Evolutionary conservation across 306 rosid genomes (phyloP), one percentile per base, ranked within the genome.

Genomic region (Vigna mungo): DNA sequence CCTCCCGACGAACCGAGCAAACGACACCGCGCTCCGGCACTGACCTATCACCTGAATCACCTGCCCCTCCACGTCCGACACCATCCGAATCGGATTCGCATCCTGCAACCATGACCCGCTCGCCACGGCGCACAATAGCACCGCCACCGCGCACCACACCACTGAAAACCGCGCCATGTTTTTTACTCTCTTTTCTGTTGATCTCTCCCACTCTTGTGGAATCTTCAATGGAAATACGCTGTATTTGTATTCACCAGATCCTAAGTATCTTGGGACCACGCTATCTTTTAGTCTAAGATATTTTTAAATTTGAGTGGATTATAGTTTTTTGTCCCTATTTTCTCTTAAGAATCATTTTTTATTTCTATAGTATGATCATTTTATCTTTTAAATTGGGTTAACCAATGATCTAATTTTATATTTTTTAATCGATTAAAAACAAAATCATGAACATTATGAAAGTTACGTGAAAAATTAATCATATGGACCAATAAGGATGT

Each of bases 1-100:
- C 85, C 92, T 78, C 85, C 69, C 65, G 61, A 90, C 90, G 72
- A 88, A 92, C 64, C 97, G 89, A 15, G 93, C 93, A 20, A 92
- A 92, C 74, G 87, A 68, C 73, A 80, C 53, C 66, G 91, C 89
- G 17, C 70, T 81, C 70, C 79, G 76, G 55, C 83, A 71, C 36
- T 11, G 78, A 5, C 97, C 97, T 17, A 92, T 10, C 84, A 88
- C 89, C 51, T 63, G 85, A 59, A 79, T 59, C 65, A 90, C 84
- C 60, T 86, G 80, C 2, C 80, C 59, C 61, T 92, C 89, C 60
- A 90, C 77, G 53, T 84, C 87, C 5, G 96, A 77, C 0, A 80
- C 92, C 81, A 88, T 68, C 55, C 85, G 77, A 76, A 92, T 87
- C 13, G 92, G 97, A 70, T 92, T 90, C 55, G 88, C 66, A 27